Evolutionary conservation across 2,329 filamentous ascomycete genomes (phyloP).

Genomic region (Trichoderma atrobrunneum): DNA sequence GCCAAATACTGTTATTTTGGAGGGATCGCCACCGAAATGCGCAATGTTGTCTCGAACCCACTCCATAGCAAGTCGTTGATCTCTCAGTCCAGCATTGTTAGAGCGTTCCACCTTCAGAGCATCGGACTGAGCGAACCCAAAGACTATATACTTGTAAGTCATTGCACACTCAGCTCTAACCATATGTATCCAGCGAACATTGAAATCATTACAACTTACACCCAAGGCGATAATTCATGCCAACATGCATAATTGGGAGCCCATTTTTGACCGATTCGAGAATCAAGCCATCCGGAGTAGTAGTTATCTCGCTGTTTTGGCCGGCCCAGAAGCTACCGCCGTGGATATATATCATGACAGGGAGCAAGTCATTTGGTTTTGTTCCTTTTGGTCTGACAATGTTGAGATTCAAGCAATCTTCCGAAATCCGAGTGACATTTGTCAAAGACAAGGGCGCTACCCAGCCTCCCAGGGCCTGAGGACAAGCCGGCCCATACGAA

Average conservation of each 20-base stretch:
- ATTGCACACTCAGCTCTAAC: background rate
- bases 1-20: slow-evolving; percentile 38
- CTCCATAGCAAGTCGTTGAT: slow-evolving; percentile 47
- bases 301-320: slow-evolving; percentile 33
- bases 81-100: slow-evolving; percentile 49
- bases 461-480: slow-evolving; percentile 37
- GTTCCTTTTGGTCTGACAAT: slow-evolving; percentile 32
- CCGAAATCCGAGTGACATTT: slow-evolving; percentile 38
- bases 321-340: slow-evolving; percentile 35
- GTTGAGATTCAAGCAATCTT: slow-evolving; percentile 38
- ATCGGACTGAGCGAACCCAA: slow-evolving; percentile 29
- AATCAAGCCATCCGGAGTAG: slow-evolving; percentile 44
- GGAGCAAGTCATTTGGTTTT: slow-evolving; percentile 25
- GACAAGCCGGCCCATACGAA: slow-evolving; percentile 43
- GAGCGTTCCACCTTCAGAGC: slow-evolving; percentile 24
- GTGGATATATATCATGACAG: slow-evolving; percentile 38
- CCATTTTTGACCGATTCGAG: slow-evolving; percentile 45
- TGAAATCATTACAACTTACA: slow-evolving; percentile 8
- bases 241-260: slow-evolving; percentile 34
- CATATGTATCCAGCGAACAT: background rate
- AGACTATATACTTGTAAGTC: slow-evolving; percentile 22
- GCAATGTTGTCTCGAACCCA: slow-evolving; percentile 46
- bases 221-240: slow-evolving; percentile 35
- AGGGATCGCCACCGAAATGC: slow-evolving; percentile 49
- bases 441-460: slow-evolving; percentile 32